Conservation (phyloP, 1,284 basidiomycete species). For the Xerocomus tenax region DNA sequence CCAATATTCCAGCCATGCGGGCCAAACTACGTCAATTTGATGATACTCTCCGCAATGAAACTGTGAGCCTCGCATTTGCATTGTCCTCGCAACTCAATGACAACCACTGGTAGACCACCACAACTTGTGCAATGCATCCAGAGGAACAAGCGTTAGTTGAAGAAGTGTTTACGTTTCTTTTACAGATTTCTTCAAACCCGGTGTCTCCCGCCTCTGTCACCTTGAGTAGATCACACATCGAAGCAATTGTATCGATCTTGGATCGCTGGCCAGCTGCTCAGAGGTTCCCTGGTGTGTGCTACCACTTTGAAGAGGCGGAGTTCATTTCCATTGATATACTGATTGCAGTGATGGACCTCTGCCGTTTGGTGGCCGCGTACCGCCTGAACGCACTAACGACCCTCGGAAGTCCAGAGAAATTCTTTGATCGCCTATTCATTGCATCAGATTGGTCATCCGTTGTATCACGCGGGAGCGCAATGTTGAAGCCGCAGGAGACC, state of each 20-base stretch:
- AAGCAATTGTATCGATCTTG: conserved; percentile 58
- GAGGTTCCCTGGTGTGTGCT: conserved; percentile 69
- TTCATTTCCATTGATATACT: background rate
- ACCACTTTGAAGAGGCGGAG: background rate
- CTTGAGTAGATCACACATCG: conserved; percentile 46
- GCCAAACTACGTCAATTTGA: conserved; percentile 79
- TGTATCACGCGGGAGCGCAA: conserved; percentile 43
- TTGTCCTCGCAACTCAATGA: background rate
- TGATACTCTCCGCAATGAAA: conserved; percentile 58
- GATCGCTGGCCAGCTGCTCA: conserved; percentile 73
- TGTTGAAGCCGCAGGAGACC: conserved; percentile 69
- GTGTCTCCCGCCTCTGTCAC: conserved; percentile 27
- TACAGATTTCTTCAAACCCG: conserved; percentile 40
- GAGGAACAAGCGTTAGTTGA: conserved; percentile 59
- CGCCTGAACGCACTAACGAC: conserved; percentile 47
- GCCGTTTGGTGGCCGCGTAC: conserved; percentile 68
- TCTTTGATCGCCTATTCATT: conserved; percentile 57
- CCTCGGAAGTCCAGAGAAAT: conserved; percentile 40
- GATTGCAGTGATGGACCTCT: conserved; percentile 73
- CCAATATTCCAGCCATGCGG: conserved; percentile 81
- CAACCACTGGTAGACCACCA: conserved; percentile 47
- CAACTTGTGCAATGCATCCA: conserved; percentile 58
- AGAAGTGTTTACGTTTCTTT: conserved; percentile 60
- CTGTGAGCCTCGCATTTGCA: conserved; percentile 37
- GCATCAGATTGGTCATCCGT: conserved; percentile 57